phyloP scores from a whole-genome alignment of 2,329 filamentous ascomycete genomes.

The Colletotrichum brevisporum region DNA sequence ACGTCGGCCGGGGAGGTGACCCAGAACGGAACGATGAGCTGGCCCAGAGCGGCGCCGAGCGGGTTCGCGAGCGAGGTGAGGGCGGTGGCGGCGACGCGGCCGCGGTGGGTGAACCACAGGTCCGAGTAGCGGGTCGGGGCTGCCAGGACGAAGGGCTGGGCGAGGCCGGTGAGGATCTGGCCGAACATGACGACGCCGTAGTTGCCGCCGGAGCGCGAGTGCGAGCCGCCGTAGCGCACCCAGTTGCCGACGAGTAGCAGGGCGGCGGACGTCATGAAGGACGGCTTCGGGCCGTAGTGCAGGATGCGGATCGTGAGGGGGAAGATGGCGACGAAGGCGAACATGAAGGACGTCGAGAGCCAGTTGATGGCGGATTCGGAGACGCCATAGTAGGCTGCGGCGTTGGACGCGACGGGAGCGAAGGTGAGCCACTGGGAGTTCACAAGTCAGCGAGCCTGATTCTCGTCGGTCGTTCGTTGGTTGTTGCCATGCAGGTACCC shows the following conservation, averaged over 20 bases:
- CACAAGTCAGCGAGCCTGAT: not conserved
- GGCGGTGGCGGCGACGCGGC: constrained; percentile 89
- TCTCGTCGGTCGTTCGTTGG: constrained; percentile 15
- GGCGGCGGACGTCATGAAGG: constrained; percentile 80
- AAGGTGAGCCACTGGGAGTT: constrained; percentile 86
- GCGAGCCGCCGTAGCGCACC: constrained; percentile 84
- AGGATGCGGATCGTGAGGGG: constrained; percentile 84
- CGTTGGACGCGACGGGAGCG: constrained; percentile 82
- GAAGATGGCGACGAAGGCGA: constrained; percentile 82
- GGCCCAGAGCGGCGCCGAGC: constrained; percentile 88
- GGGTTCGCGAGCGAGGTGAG: constrained; percentile 89
- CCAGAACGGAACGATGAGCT: constrained; percentile 87
- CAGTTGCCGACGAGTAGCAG: constrained; percentile 89
- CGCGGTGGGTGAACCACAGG: constrained; percentile 90
- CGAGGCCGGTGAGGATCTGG: constrained; percentile 89
- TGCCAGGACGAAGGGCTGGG: constrained; percentile 92
- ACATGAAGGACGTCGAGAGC: constrained; percentile 89
- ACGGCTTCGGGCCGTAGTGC: constrained; percentile 83
- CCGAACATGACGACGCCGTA: constrained; percentile 90
- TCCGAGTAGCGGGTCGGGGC: constrained; percentile 94
- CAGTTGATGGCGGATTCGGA: constrained; percentile 88
- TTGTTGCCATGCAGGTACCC: constrained; percentile 10
- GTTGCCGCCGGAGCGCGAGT: constrained; percentile 66
- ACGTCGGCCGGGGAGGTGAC: constrained; percentile 74
- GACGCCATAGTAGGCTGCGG: constrained; percentile 82